phyloP scores from a whole-genome alignment of 1,284 basidiomycete genomes.

The Moesziomyces globuligerus region DNA sequence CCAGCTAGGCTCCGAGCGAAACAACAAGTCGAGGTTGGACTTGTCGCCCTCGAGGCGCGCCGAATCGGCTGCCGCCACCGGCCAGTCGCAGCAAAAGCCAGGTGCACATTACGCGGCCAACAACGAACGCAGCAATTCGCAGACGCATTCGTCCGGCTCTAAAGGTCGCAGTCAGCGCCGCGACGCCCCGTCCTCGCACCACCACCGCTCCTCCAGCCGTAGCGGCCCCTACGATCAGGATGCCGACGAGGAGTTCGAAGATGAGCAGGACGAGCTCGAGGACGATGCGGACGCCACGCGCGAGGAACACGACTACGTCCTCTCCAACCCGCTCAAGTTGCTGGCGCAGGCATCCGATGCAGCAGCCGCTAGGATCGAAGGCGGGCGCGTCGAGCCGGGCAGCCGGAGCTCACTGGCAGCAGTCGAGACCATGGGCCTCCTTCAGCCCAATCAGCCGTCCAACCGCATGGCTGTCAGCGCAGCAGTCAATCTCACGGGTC shows the following conservation, averaged over 20 bases:
- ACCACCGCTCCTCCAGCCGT: conserved; percentile 31
- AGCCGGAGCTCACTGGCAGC: conserved; percentile 38
- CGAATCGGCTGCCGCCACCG: neutral
- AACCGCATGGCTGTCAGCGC: conserved; percentile 44
- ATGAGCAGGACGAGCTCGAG: conserved; percentile 57
- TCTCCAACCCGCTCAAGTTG: conserved; percentile 56
- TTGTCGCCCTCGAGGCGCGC: conserved; percentile 30
- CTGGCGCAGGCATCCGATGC: conserved; percentile 57
- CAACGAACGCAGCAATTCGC: conserved; percentile 10
- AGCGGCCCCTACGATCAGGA: conserved; percentile 33
- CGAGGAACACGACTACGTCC: conserved; percentile 51
- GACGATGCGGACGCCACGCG: conserved; percentile 48
- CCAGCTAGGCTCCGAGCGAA: conserved; percentile 36
- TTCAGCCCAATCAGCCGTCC: conserved; percentile 35
- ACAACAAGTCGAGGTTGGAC: conserved; percentile 25
- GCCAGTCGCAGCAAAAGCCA: conserved; percentile 12
- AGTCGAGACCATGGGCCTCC: conserved; percentile 54
- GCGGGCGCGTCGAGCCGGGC: conserved; percentile 35
- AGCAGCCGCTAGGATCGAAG: conserved; percentile 44
- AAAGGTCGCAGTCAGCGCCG: conserved; percentile 29
- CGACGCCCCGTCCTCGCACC: conserved; percentile 11
- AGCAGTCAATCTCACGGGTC: conserved; percentile 42
- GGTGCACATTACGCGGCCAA: conserved; percentile 8
- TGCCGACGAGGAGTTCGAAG: conserved; percentile 47
- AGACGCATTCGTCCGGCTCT: conserved; percentile 19